Percentiles rank a stretch among this genome's conserved stretches.
Conservation (phyloP, 176 grass and related monocot genomes). For the Paspalum notatum region DNA sequence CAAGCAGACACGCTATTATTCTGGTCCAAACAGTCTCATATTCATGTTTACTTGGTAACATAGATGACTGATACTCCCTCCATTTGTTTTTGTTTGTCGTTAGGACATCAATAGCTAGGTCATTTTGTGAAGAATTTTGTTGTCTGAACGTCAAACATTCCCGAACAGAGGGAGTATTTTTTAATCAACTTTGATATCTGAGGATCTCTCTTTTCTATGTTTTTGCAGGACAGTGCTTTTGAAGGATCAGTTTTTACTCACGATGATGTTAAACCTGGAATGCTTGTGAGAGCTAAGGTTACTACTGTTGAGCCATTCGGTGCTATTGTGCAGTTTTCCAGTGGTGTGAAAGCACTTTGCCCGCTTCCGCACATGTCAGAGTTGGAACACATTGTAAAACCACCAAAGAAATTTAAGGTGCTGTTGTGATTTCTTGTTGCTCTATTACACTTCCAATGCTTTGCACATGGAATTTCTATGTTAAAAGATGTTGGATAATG, state of each 20-base stretch:
- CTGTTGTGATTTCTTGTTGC: constrained; percentile 19
- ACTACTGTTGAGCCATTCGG: constrained; percentile 68
- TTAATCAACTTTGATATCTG: constrained; percentile 11
- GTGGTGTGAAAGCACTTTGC: constrained; percentile 96
- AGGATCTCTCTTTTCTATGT: constrained; percentile 23
- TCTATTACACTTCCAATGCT: constrained; percentile 6
- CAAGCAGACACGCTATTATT: too few species aligned
- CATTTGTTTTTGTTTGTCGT: too few species aligned
- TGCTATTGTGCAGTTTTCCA: constrained; percentile 84
- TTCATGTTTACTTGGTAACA: background rate
- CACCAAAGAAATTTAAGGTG: constrained; percentile 98
- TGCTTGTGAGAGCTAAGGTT: constrained; percentile 89
- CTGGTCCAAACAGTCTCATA: too few species aligned
- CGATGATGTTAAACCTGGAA: constrained; percentile 96
- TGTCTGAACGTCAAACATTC: too few species aligned
- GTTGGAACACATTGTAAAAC: constrained; percentile 75
- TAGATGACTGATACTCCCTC: background rate
- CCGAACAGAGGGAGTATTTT: too few species aligned
- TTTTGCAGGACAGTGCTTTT: constrained; percentile 90
- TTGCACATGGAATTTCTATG: constrained; percentile 13
- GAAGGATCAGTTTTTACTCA: constrained; percentile 98
- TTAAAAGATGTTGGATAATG: constrained; percentile 33
- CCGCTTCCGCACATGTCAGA: constrained; percentile 96
- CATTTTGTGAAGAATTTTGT: too few species aligned
- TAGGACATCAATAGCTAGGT: too few species aligned